A percentile compares a stretch with the other conserved stretches of the same genome.
These are phyloP conservation scores for Immersiella caudata DNA, from an alignment of 495 filamentous ascomycete species.

Conservation along the genomic window DNA sequence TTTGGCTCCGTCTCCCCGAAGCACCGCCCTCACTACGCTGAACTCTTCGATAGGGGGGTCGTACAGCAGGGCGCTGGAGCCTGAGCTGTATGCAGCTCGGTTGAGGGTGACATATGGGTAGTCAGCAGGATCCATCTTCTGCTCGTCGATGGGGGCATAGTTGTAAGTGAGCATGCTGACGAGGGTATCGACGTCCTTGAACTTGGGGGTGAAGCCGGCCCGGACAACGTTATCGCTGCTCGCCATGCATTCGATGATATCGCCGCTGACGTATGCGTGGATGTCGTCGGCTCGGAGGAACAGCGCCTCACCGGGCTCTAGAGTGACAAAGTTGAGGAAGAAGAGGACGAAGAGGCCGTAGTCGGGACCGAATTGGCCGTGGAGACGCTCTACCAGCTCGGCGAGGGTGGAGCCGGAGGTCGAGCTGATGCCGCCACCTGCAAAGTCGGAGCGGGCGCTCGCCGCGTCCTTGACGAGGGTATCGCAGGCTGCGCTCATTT, in stretches of 20 bases:
- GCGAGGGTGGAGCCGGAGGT: conserved; percentile 70
- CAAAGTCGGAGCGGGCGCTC: conserved; percentile 62
- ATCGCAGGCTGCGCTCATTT: conserved; percentile 63
- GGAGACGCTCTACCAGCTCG: conserved; percentile 71
- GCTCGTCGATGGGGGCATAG: conserved; percentile 89
- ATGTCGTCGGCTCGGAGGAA: conserved; percentile 96
- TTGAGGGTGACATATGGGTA: conserved; percentile 85
- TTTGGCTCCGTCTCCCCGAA: conserved; percentile 71
- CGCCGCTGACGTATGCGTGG: conserved; percentile 92
- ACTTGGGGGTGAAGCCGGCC: conserved; percentile 96
- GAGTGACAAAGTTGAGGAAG: conserved; percentile 51
- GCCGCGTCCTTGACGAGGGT: conserved; percentile 73
- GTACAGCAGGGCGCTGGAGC: conserved; percentile 71
- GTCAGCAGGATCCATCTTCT: conserved; percentile 84
- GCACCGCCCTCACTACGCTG: conserved; percentile 78
- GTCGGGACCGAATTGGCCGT: conserved; percentile 56
- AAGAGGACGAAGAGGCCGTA: conserved; percentile 52
- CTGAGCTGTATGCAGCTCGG: conserved; percentile 72
- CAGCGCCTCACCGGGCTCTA: conserved; percentile 88
- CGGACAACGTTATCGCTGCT: conserved; percentile 97
- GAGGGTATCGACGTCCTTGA: conserved; percentile 93
- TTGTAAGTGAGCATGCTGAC: conserved; percentile 91
- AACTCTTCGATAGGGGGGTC: conserved; percentile 98
- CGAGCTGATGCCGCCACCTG: conserved; percentile 61
- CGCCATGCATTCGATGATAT: conserved; percentile 99